Base-by-base conservation (phyloP, 108 stramenopile genomes). In the Mayamaea pseudoterrestris region DNA sequence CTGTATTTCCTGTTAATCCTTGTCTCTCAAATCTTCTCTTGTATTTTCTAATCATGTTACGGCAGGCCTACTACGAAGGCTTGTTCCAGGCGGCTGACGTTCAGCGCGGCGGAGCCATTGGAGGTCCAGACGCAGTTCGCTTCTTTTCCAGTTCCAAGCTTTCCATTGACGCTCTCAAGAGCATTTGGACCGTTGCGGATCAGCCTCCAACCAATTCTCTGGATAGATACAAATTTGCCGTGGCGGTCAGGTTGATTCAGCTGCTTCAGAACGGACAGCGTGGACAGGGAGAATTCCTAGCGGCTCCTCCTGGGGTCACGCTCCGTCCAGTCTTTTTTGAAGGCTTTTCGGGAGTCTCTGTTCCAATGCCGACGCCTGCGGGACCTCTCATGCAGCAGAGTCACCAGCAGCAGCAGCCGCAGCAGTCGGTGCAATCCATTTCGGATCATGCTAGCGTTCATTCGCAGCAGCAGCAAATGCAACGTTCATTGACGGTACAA, bases 141-240 rank as follows among this genome's bases (percentile, higher is more conserved):
- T 95, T 95, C 61, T 83, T 95, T 47, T 61, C 68, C 21, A 65
- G 68, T 9, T 89, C 88, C 45, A 87, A 88, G 42, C 65, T 95
- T 11, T 82, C 90, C 30, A 50, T 88, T 27, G 85, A 87, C 27
- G 57, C 69, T 1, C 63, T 92, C 34, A 84, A 85, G 56, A 74
- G 69, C 25, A 83, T 92, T 40, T 92, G 90, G 90, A 78, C 73
- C 30, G 64, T 92, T 30, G 61, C 74, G 28, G 90, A 92, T 52
- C 65, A 76, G 35, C 68, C 68, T 25, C 60, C 83, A 6, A 71
- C 72, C 11, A 73, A 71, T 49, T 63, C 64, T 30, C 49, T 92
- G 45, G 80, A 86, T 61, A 44, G 34, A 18, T 29, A 30, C 13
- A 84, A 92, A 50, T 92, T 87, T 54, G 54, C 55, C 21, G 71